Base-by-base conservation (phyloP, 176 grass and related monocot species). In the Carex scoparia region DNA sequence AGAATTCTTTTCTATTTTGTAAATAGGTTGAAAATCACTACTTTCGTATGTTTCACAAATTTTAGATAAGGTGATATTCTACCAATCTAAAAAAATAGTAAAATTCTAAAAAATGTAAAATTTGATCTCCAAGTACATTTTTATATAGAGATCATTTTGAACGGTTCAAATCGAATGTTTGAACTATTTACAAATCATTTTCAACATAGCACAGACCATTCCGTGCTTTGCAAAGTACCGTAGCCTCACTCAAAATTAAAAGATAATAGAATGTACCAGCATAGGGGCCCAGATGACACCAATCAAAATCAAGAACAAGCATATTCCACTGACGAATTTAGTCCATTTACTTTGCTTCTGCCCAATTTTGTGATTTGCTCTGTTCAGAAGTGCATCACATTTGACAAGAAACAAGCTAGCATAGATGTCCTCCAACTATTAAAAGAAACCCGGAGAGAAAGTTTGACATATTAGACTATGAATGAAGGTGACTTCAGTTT, bases 261-360 rank as follows among this genome's bases (percentile, higher is more conserved):
- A 54, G 54, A 12, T 54, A 18, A 69, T 76, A 27, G 5, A 12
- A 75, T 10, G 62, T 93, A 98, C 95, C 93, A 98, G 88, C 95
- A 98, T 98, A 86, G 95, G 95, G 82, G 95, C 91, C 95, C 95
- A 98, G 81, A 98, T 98, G 88, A 98, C 93, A 87, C 95, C 91
- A 56, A 98, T 94, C 88, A 98, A 84, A 89, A 98, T 92, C 49
- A 94, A 98, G 91, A 98, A 94, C 66, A 98, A 86, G 88, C 95
- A 98, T 87, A 98, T 94, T 60, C 95, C 95, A 85, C 93, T 93
- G 73, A 89, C 92, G 69, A 98, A 98, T 87, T 98, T 98, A 79
- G 95, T 98, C 89, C 92, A 86, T 90, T 98, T 98, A 85, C 84
- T 92, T 93, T 98, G 95, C 68, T 87, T 98, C 86, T 98, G 88